Base-by-base conservation (phyloP, 805 yeast genomes). In the Metschnikowia sp. region DNA sequence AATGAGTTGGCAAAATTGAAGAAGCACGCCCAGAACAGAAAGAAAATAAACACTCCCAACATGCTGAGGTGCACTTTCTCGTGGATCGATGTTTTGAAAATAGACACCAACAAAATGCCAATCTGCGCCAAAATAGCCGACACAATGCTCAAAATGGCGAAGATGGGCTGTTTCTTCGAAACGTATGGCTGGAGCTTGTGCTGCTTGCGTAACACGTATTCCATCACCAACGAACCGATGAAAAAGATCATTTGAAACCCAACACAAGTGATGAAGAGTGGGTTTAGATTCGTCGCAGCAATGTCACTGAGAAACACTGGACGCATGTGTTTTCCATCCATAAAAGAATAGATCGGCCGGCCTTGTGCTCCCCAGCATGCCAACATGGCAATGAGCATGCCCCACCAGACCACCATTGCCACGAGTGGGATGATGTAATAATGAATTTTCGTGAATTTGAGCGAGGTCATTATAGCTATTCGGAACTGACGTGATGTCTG, bases 241-340 rank as follows among this genome's bases (percentile, higher is more conserved):
- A 80, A 87, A 55, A 86, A 82, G 4, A 87, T 67, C 12, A 90
- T 95, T 68, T 89, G 96, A 61, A 82, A 75, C 0, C 83, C 87
- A 1, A 87, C 74, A 57, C 96, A 84, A 12, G 85, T 69, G 33
- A 91, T 88, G 66, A 92, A 91, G 19, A 91, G 66, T 1, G 96
- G 96, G 62, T 90, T 86, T 42, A 88, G 70, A 55, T 82, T 83
- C 8, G 96, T 86, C 8, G 97, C 97, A 4, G 92, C 97, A 43
- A 91, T 79, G 60, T 91, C 87, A 3, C 96, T 86, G 40, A 92
- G 79, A 65, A 85, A 92, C 2, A 88, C 83, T 34, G 83, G 78
- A 35, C 66, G 26, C 26, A 22, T 57, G 53, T 74, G 80, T 3
- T 66, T 50, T 0, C 48, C 48, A 31, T 68, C 66, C 74, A 81